phyloP scores from a whole-genome alignment of 495 filamentous ascomycete genomes.

The Penicillium samsonianum region DNA sequence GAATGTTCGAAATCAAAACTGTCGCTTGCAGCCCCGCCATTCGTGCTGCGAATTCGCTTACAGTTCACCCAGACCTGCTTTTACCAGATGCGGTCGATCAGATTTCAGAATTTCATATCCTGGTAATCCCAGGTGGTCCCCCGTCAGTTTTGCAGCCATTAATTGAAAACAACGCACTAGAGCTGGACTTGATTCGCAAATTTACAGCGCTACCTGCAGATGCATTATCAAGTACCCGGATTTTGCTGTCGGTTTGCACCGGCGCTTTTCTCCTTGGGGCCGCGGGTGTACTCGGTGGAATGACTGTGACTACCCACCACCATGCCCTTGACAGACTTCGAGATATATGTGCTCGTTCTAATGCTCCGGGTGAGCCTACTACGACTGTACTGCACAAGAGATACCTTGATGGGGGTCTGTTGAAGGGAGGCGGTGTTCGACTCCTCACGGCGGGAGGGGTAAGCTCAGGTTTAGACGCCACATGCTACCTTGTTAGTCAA shows the following conservation, averaged over 20 bases:
- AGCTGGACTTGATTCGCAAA: constrained; percentile 31
- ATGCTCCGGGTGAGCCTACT: constrained; percentile 45
- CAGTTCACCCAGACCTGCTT: constrained; percentile 25
- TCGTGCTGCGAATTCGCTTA: constrained; percentile 25
- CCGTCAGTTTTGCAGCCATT: constrained; percentile 27
- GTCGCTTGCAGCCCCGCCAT: constrained; percentile 41
- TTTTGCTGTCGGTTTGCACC: constrained; percentile 74
- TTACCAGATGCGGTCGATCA: constrained; percentile 62
- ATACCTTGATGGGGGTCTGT: constrained; percentile 66
- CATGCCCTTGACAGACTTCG: constrained; percentile 68
- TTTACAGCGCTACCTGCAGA: constrained; percentile 29
- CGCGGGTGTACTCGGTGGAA: constrained; percentile 67
- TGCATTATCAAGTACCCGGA: constrained; percentile 36
- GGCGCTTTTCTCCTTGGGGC: constrained; percentile 72
- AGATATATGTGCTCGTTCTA: constrained; percentile 54
- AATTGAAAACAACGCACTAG: constrained; percentile 22
- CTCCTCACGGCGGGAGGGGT: constrained; percentile 77
- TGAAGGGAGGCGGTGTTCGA: constrained; percentile 68
- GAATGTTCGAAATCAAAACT: constrained; percentile 32
- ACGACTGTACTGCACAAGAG: constrained; percentile 75
- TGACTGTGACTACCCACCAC: constrained; percentile 73
- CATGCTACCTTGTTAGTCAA: constrained; percentile 74
- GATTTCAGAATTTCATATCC: constrained; percentile 68
- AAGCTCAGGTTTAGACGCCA: constrained; percentile 74
- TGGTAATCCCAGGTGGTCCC: constrained; percentile 61